A percentile compares a stretch with the other conserved stretches of the same genome.
These are phyloP conservation scores for Chlamydomonas sphaeroides DNA, from an alignment of 139 green algal genomes.

Conservation along the genomic window DNA sequence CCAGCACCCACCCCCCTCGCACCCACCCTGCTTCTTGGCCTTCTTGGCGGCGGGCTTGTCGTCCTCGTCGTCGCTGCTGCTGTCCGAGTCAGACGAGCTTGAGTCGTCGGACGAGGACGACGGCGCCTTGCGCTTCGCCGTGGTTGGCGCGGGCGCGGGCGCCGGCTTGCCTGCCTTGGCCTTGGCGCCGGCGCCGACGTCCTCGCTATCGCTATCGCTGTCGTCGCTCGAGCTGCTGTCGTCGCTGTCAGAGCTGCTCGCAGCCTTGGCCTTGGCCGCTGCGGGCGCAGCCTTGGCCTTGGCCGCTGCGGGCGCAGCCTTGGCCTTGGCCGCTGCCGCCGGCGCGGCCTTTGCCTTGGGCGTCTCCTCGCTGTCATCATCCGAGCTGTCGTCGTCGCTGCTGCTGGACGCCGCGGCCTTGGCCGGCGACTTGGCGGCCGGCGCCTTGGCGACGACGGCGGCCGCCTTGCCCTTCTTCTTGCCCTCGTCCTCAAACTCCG, in stretches of 20 bases:
- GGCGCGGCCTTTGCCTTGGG: too few species aligned
- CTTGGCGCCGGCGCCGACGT: background rate
- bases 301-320: too few species aligned
- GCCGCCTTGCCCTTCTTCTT: too few species aligned
- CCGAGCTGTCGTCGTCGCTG: too few species aligned
- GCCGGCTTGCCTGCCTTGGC: background rate
- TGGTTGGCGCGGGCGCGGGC: background rate
- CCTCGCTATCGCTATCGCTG: constrained; percentile 6
- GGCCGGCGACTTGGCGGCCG: too few species aligned
- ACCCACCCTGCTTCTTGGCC: constrained; percentile 28
- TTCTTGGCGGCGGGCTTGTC: background rate
- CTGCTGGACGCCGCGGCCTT: too few species aligned
- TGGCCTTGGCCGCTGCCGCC: too few species aligned
- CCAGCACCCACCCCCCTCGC: too few species aligned
- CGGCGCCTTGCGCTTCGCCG: background rate
- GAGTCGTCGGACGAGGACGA: background rate
- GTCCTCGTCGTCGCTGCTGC: background rate
- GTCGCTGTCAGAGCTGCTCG: background rate
- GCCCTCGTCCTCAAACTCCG: background rate
- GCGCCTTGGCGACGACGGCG: too few species aligned
- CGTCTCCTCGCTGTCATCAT: background rate
- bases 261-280: background rate
- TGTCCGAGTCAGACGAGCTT: background rate
- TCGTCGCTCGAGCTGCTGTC: background rate
- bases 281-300: too few species aligned